Evolutionary conservation across 129 eudicot species (phyloP), one percentile per base, ranked within the genome.

Genomic region (Heracleum sosnowskyi): DNA sequence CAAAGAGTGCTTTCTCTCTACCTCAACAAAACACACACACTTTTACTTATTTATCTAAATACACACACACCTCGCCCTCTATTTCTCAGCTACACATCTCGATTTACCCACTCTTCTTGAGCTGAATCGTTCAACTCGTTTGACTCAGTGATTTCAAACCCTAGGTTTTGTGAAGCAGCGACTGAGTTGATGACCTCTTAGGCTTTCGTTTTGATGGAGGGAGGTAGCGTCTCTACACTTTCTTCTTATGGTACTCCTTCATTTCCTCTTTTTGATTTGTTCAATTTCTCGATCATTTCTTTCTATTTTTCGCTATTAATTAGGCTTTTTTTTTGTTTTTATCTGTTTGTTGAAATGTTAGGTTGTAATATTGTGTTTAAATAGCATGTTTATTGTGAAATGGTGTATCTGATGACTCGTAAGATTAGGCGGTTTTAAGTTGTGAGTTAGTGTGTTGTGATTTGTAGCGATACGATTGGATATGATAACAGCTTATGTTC

Each of bases 141-240:
- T 39, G 80, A 77, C 33, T 77, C 45, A 2, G 74, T 42, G 45
- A 11, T 28, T 5, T 10, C 5, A 26, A 78, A 66, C 80, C 80
- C 80, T 78, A 78, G 75, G 80, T 41, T 66, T 57, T 64, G 64
- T 77, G 80, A 77, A 28, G 80, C 73, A 42, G 47, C 37, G 62
- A 41, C 42, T 64, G 78, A 76, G 84, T 79, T 84, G 86, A 66
- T 84, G 79, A 78, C 73, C 77, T 70, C 82, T 74, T 77, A 39
- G 79, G 83, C 80, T 86, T 77, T 78, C 82, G 87, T 51, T 84
- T 86, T 81, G 69, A 89, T 89, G 93, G 93, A 89, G 90, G 93
- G 93, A 89, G 90, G 93, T 89, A 89, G 88, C 90, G 84, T 86
- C 85, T 89, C 87, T 86, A 79, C 76, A 76, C 84, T 86, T 84